Percentiles rank a stretch among this genome's conserved stretches.
Conservation (phyloP, 2,329 filamentous ascomycete genomes). For the Arthrobotrys sinensis region DNA sequence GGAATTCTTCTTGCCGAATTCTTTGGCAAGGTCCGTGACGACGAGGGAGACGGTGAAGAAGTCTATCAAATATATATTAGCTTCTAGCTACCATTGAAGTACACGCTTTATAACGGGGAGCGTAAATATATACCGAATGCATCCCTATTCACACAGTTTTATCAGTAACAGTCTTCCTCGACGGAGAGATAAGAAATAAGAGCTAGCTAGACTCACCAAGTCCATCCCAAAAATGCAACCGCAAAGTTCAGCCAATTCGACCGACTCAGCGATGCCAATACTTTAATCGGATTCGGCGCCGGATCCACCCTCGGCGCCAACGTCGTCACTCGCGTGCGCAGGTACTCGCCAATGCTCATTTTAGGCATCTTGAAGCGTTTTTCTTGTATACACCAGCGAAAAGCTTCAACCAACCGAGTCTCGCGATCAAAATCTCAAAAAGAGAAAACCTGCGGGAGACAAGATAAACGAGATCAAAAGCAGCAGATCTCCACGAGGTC, state of each 20-base stretch:
- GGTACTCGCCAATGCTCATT: constrained; percentile 52
- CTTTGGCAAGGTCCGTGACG: constrained; percentile 71
- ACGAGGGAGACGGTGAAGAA: constrained; percentile 78
- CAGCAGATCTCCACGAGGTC: neutral
- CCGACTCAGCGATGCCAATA: constrained; percentile 70
- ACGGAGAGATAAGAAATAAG: neutral
- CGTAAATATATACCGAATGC: constrained; percentile 75
- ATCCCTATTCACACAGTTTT: constrained; percentile 71
- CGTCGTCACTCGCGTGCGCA: constrained; percentile 71
- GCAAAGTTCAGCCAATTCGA: constrained; percentile 71
- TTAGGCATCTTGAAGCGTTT: constrained; percentile 25
- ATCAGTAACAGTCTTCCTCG: neutral
- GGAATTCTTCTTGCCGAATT: constrained; percentile 72
- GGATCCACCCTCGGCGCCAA: constrained; percentile 74
- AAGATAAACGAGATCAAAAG: neutral
- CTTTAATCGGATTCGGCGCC: constrained; percentile 71
- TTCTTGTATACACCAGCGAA: neutral
- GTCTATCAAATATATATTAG: constrained; percentile 67
- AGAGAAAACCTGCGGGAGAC: neutral
- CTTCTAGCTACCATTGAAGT: neutral
- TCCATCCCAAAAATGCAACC: constrained; percentile 74
- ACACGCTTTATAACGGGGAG: neutral
- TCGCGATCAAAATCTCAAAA: neutral
- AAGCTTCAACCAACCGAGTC: neutral
- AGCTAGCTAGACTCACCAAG: constrained; percentile 67